phyloP scores from a whole-genome alignment of 345 rosid genomes.

The Melaleuca quinquenervia region DNA sequence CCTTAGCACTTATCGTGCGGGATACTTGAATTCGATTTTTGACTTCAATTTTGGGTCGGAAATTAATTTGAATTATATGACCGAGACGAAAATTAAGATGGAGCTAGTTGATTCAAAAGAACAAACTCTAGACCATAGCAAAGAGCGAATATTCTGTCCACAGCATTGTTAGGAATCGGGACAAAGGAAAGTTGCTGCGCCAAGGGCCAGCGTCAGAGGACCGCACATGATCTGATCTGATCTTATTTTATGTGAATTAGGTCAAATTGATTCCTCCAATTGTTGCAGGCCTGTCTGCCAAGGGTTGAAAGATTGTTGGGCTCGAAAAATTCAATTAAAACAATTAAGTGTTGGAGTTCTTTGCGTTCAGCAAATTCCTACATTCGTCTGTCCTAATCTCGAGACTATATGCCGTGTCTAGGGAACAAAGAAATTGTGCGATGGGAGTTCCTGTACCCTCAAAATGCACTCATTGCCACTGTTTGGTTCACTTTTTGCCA shows the following conservation, averaged over 20 bases:
- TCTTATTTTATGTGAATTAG: background rate
- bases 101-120: background rate
- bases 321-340: background rate
- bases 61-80: background rate
- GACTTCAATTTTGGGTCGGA: background rate
- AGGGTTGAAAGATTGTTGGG: background rate
- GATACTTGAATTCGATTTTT: background rate
- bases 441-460: background rate
- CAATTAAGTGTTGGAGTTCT: background rate
- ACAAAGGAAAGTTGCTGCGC: background rate
- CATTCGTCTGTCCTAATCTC: too few relatives aligned
- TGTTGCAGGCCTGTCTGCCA: background rate
- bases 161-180: background rate
- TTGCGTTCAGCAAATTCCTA: background rate
- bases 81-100: background rate
- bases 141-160: background rate
- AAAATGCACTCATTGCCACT: too few relatives aligned
- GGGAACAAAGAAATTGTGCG: background rate
- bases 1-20: background rate
- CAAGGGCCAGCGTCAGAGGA: background rate
- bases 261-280: background rate
- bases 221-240: background rate
- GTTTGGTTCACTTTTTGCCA: too few relatives aligned
- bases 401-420: background rate
- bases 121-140: background rate